Conservation (phyloP, 768 basidiomycete species). For the Amanita muscaria region DNA sequence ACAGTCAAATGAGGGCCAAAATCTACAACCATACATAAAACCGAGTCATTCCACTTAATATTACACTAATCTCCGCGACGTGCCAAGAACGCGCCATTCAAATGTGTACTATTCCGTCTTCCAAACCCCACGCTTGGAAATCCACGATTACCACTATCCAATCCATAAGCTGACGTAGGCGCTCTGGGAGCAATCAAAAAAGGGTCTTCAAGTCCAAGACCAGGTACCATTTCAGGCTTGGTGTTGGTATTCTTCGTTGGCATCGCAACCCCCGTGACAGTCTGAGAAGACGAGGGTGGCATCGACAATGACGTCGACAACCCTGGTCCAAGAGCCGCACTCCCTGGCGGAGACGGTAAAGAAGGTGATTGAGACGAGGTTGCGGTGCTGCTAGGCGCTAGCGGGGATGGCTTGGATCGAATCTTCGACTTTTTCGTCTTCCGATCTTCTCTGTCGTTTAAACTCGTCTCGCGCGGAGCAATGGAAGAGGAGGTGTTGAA, state of each 20-base stretch:
- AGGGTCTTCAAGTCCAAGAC: background rate
- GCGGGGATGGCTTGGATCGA: background rate
- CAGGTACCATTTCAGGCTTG: too few species aligned
- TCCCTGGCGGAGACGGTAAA: background rate
- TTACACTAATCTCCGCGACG: background rate
- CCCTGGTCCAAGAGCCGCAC: background rate
- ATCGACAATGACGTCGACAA: background rate
- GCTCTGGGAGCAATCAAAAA: background rate
- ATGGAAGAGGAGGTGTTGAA: too few species aligned
- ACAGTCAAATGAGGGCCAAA: too few species aligned
- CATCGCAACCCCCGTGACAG: too few species aligned
- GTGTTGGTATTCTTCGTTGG: too few species aligned
- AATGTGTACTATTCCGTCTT: background rate
- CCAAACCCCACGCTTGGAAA: slow-evolving; percentile 2
- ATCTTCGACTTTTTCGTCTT: background rate
- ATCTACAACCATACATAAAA: background rate
- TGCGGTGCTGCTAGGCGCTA: background rate
- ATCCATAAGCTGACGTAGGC: too few species aligned
- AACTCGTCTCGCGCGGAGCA: too few species aligned
- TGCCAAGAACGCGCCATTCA: slow-evolving; percentile 1
- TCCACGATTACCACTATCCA: background rate
- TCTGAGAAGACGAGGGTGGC: too few species aligned
- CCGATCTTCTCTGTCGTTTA: too few species aligned
- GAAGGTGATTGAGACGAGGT: slow-evolving; percentile 1
- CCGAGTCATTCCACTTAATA: background rate